A percentile compares a stretch with the other conserved stretches of the same genome.
Evolutionary conservation across 495 filamentous ascomycete genomes (phyloP).

Genomic region (Tuber calosporum): DNA sequence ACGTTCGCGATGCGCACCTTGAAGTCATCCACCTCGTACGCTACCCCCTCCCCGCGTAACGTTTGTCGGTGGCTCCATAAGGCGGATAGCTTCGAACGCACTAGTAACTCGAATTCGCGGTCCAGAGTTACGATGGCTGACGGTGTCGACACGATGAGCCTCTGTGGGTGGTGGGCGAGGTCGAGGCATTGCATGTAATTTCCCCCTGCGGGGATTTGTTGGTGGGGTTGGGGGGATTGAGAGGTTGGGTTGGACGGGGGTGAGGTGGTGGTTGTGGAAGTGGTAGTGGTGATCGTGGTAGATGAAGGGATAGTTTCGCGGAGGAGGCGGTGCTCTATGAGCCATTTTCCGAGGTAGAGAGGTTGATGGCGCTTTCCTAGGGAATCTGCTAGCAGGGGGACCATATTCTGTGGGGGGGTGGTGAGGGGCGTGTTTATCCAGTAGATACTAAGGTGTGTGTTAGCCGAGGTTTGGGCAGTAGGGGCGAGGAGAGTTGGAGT

Average conservation of each 20-base stretch:
- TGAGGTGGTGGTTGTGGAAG: background rate
- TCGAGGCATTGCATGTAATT: conserved; percentile 38
- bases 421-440: conserved; percentile 30
- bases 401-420: conserved; percentile 11
- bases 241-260: background rate
- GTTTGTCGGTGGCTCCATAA: conserved; percentile 38
- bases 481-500: background rate
- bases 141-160: conserved; percentile 28
- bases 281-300: background rate
- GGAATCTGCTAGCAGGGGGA: conserved; percentile 26
- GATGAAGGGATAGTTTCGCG: conserved; percentile 19
- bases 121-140: conserved; percentile 35
- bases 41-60: conserved; percentile 17
- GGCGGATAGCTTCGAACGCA: conserved; percentile 29
- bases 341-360: conserved; percentile 19
- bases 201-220: conserved; percentile 10
- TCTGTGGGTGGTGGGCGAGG: conserved; percentile 29
- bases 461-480: background rate
- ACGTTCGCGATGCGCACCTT: conserved; percentile 31
- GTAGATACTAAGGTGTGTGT: conserved; percentile 26
- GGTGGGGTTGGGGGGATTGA: conserved; percentile 7
- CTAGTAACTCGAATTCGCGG: conserved; percentile 33
- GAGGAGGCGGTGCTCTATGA: conserved; percentile 32
- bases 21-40: conserved; percentile 39
- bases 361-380: conserved; percentile 39